Base-by-base conservation (phyloP, 1,284 basidiomycete genomes). In the Cryptococcus sp. region DNA sequence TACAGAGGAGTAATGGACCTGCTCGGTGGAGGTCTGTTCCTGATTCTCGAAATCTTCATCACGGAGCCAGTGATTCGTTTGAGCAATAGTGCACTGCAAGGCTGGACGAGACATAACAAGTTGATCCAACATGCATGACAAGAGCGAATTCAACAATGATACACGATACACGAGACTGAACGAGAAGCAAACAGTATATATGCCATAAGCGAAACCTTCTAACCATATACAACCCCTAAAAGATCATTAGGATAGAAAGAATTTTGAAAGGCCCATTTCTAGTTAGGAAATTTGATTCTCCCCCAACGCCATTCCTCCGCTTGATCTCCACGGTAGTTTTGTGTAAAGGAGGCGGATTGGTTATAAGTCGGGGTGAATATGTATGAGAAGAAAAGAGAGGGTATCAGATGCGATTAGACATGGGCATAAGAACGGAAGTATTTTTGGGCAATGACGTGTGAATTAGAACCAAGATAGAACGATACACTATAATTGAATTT, bases 171-270 rank as follows among this genome's bases (percentile, higher is more conserved):
- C n/a, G n/a, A n/a, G n/a, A n/a, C n/a, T n/a, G n/a, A n/a, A n/a
- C n/a, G n/a, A n/a, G n/a, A n/a, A n/a, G n/a, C n/a, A n/a, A n/a
- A 19, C 13, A 48, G 37, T 49, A 9, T 73, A 64, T 73, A 21
- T 28, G 69, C 69, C 69, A 58, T 61, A 73, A 73, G 70, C 70
- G 70, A 73, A 73, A 66, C 69, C 53, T 52, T 60, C 49, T 43
- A 25, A 45, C 50, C 48, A 28, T 23, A n/a, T n/a, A n/a, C n/a
- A n/a, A n/a, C n/a, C n/a, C n/a, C 16, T 24, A 14, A n/a, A 34
- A 34, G 16, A 18, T n/a, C 16, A 49, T 16, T 24, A 24, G 43
- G 47, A 52, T 42, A 55, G 57, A 60, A 52, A 63, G 60, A 70
- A 71, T 70, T 61, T 66, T 59, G 67, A 65, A 52, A 55, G 66